Evolutionary conservation across 306 rosid genomes (phyloP).

Genomic region (Gleditsia sinensis): DNA sequence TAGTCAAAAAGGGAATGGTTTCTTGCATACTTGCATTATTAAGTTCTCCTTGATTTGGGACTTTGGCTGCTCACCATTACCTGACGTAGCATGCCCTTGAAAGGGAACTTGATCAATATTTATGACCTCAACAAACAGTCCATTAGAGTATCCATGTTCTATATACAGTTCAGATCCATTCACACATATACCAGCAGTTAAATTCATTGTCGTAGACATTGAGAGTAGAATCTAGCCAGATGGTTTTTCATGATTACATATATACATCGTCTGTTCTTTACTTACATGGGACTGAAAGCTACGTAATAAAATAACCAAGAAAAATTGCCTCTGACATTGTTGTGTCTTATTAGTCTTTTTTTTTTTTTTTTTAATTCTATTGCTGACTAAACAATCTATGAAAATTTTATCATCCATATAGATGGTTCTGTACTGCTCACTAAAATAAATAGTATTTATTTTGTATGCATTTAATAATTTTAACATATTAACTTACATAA

Average conservation of each 20-base stretch:
- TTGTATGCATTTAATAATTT: background rate
- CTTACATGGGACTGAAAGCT: background rate
- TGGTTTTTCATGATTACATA: background rate
- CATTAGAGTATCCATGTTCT: background rate
- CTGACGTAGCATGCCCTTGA: background rate
- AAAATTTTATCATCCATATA: background rate
- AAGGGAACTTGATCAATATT: background rate
- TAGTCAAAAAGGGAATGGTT: background rate
- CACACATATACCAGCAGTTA: background rate
- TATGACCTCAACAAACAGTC: background rate
- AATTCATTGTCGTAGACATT: background rate
- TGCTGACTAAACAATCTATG: background rate
- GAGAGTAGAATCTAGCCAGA: background rate
- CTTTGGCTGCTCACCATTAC: background rate
- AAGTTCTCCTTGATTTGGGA: background rate
- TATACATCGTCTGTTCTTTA: background rate
- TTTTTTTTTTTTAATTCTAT: background rate
- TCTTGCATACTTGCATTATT: background rate
- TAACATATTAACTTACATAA: background rate
- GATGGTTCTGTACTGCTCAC: background rate
- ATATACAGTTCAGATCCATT: background rate
- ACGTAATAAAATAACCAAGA: background rate
- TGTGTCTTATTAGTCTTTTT: background rate
- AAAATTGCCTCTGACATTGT: background rate
- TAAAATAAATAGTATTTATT: background rate